phyloP scores from a whole-genome alignment of 176 grass and related monocot species.

The Triticum turgidum region DNA sequence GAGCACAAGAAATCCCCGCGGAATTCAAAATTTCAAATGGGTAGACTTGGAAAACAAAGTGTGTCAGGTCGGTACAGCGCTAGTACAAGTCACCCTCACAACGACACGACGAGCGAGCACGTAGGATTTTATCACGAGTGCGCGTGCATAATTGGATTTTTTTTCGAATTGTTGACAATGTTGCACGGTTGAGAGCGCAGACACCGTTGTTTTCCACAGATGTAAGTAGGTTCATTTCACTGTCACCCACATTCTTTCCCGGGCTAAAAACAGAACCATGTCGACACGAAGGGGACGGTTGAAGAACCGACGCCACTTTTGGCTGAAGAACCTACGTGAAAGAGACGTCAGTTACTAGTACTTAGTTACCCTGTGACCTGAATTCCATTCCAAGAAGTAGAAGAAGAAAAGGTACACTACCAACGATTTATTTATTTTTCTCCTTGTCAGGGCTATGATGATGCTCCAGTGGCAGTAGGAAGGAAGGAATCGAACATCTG shows the following conservation, averaged over 20 bases:
- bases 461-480: neutral
- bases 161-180: too few species aligned
- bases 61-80: neutral
- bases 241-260: neutral
- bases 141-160: neutral
- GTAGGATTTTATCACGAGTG: neutral
- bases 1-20: neutral
- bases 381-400: neutral
- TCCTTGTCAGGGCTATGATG: neutral
- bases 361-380: neutral
- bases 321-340: neutral
- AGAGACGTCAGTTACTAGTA: neutral
- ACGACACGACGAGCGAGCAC: neutral
- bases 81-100: constrained; percentile 9
- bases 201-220: neutral
- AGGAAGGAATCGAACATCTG: neutral
- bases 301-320: neutral
- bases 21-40: neutral
- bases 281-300: neutral
- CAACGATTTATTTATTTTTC: neutral
- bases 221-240: neutral
- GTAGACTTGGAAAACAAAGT: too few species aligned
- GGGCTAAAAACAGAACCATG: neutral
- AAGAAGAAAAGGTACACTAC: neutral
- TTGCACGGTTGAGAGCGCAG: neutral